phyloP scores from a whole-genome alignment of 441 rosid genomes.

The Arabidopsis lyrata region DNA sequence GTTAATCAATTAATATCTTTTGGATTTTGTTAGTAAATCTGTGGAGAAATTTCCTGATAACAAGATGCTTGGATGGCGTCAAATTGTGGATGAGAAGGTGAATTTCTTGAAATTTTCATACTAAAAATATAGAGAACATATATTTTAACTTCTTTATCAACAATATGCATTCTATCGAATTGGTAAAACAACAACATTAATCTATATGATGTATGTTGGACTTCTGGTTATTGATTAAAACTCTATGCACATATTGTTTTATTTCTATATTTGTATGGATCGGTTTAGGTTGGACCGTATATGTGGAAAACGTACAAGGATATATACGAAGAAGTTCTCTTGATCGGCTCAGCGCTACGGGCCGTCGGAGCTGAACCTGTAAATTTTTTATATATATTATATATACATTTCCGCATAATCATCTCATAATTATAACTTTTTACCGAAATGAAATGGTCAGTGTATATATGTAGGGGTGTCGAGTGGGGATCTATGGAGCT shows the following conservation, averaged over 20 bases:
- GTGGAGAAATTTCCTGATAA: constrained; percentile 65
- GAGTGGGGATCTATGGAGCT: constrained; percentile 86
- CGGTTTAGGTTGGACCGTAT: constrained; percentile 73
- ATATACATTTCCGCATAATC: not conserved
- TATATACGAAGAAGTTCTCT: constrained; percentile 76
- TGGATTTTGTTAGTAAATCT: constrained; percentile 53
- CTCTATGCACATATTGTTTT: no score
- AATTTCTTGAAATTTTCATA: not conserved
- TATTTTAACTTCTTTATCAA: no score
- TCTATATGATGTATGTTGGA: no score
- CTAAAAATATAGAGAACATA: no score
- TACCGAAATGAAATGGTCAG: not conserved
- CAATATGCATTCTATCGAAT: no score
- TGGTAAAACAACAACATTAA: no score
- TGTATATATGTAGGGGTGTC: constrained; percentile 59
- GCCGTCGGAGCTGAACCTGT: constrained; percentile 86
- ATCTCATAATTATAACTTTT: not conserved
- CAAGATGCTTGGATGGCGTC: constrained; percentile 93
- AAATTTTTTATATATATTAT: constrained; percentile 27
- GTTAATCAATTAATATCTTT: not conserved
- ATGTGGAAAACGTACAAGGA: constrained; percentile 87
- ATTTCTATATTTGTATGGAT: not conserved
- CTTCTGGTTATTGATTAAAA: no score
- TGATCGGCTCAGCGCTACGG: constrained; percentile 77
- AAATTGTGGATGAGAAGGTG: constrained; percentile 71